Evolutionary conservation across 2,329 filamentous ascomycete species (phyloP).

Genomic region (Pestalotiopsis sp.): DNA sequence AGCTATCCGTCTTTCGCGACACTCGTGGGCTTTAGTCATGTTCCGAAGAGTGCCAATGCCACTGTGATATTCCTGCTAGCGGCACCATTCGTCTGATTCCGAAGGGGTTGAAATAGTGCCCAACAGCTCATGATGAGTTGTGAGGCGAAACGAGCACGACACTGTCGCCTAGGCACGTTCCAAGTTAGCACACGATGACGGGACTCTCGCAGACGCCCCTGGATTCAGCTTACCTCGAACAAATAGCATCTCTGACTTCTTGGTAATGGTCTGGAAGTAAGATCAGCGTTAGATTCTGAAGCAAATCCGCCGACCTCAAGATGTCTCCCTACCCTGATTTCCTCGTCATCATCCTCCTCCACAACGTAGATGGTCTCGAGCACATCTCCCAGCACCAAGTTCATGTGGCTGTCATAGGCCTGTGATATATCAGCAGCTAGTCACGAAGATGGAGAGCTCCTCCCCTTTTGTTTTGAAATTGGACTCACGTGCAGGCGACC

Average conservation of each 20-base stretch:
- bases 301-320: background rate
- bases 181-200: background rate
- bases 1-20: background rate
- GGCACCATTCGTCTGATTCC: background rate
- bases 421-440: slow-evolving; percentile 38
- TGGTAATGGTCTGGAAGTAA: slow-evolving; percentile 76
- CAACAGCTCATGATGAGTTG: slow-evolving; percentile 16
- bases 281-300: slow-evolving; percentile 9
- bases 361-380: slow-evolving; percentile 96
- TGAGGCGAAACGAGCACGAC: slow-evolving; percentile 59
- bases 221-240: slow-evolving; percentile 75
- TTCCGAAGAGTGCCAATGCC: background rate
- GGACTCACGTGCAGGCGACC: slow-evolving; percentile 85
- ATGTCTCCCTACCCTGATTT: slow-evolving; percentile 63
- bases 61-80: background rate
- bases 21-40: background rate
- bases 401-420: slow-evolving; percentile 99
- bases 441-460: background rate
- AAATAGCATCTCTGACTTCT: slow-evolving; percentile 98
- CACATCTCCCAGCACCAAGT: slow-evolving; percentile 92
- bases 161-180: slow-evolving; percentile 61
- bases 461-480: background rate
- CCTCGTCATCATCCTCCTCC: slow-evolving; percentile 84
- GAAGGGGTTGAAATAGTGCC: background rate
- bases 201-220: background rate